Percentiles rank a stretch among this genome's conserved stretches.
Conservation (phyloP, 129 eudicot genomes). For the Chrysanthemum lavandulifolium region DNA sequence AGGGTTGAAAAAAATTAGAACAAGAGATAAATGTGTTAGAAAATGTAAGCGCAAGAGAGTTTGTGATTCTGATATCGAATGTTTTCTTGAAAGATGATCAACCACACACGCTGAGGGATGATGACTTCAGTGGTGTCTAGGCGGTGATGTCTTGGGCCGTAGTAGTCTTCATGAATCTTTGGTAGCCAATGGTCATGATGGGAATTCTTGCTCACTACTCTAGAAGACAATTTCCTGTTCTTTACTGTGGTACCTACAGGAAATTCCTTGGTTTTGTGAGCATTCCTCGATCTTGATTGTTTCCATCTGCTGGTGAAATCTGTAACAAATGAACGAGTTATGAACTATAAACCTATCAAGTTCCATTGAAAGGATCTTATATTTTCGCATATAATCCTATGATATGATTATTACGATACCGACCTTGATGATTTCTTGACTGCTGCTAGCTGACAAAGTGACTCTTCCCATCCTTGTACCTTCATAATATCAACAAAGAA, state of each 20-base stretch:
- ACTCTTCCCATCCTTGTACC: conserved; percentile 42
- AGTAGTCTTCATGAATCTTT: conserved; percentile 74
- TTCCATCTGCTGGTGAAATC: conserved; percentile 11
- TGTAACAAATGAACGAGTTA: conserved; percentile 6
- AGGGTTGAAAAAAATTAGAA: neutral
- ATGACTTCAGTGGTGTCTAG: conserved; percentile 40
- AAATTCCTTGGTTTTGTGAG: conserved; percentile 22
- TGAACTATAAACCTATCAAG: neutral
- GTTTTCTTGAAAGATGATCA: neutral
- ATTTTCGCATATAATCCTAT: neutral
- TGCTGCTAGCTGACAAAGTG: conserved; percentile 22
- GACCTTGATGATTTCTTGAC: conserved; percentile 33
- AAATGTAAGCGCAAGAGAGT: neutral
- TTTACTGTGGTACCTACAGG: conserved; percentile 46
- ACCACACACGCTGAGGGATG: neutral
- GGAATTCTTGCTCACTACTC: conserved; percentile 34
- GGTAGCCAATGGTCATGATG: conserved; percentile 56
- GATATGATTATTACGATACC: neutral
- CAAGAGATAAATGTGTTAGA: neutral
- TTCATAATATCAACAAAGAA: conserved; percentile 16
- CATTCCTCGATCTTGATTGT: conserved; percentile 12
- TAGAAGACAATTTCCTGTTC: conserved; percentile 35
- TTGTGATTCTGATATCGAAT: neutral
- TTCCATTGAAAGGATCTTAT: neutral
- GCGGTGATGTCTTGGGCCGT: conserved; percentile 61